Evolutionary conservation across 768 basidiomycete genomes (phyloP).

Genomic region (Pleurotus salmoneostramineus): DNA sequence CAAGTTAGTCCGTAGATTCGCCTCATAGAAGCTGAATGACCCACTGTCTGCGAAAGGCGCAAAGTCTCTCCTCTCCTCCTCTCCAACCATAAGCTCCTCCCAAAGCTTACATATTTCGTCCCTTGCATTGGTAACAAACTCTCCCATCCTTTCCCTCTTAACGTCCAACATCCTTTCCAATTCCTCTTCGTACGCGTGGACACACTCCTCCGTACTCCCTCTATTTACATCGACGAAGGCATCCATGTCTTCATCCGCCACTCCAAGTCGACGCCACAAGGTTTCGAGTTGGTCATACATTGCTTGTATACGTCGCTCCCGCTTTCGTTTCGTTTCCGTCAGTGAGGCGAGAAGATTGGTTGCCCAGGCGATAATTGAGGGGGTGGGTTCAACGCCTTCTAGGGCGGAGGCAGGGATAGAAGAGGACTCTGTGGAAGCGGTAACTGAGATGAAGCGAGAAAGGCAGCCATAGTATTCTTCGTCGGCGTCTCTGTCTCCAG

Average conservation of each 20-base stretch:
- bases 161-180: conserved; percentile 86
- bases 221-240: conserved; percentile 86
- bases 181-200: conserved; percentile 86
- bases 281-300: conserved; percentile 93
- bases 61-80: conserved; percentile 79
- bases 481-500: conserved; percentile 12
- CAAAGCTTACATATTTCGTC: conserved; percentile 78
- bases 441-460: conserved; percentile 54
- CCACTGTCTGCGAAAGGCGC: conserved; percentile 80
- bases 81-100: conserved; percentile 84
- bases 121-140: conserved; percentile 79
- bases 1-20: conserved; percentile 7
- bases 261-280: conserved; percentile 85
- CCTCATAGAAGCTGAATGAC: conserved; percentile 14
- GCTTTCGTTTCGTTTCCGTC: conserved; percentile 65
- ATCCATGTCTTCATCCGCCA: conserved; percentile 79
- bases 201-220: conserved; percentile 74
- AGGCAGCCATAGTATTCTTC: conserved; percentile 57
- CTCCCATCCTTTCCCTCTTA: conserved; percentile 82
- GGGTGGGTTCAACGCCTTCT: conserved; percentile 78
- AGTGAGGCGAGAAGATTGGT: conserved; percentile 52
- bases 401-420: conserved; percentile 42
- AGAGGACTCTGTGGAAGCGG: conserved; percentile 48
- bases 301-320: conserved; percentile 84
- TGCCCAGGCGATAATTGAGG: conserved; percentile 72